These are phyloP conservation scores for Vaccinium darrowii DNA, from an alignment of 148 eudicot genomes.

Conservation along the genomic window DNA sequence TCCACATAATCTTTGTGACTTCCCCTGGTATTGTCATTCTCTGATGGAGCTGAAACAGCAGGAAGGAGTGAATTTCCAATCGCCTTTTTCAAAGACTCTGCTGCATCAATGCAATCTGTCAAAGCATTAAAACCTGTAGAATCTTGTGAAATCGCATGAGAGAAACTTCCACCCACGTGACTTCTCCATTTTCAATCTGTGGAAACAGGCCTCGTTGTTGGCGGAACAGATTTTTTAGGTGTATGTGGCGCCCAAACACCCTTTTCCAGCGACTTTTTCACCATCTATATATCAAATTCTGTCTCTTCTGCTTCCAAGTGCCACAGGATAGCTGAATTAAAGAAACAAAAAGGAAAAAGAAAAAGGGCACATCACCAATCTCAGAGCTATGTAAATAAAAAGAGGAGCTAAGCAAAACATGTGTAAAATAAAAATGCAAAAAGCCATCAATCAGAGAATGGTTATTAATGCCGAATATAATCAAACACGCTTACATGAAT, in stretches of 20 bases:
- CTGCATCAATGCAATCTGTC: neutral
- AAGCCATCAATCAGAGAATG: neutral
- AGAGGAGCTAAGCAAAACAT: neutral
- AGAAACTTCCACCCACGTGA: neutral
- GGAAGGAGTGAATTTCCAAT: neutral
- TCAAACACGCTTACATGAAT: neutral
- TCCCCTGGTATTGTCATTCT: conserved; percentile 12
- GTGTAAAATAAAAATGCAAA: neutral
- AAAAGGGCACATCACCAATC: neutral
- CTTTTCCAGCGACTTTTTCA: neutral
- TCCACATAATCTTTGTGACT: conserved; percentile 16
- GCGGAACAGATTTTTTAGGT: conserved; percentile 10
- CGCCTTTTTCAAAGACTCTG: neutral
- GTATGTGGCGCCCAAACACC: conserved; percentile 16
- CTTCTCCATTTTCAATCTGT: neutral
- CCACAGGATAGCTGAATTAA: neutral
- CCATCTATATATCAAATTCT: neutral
- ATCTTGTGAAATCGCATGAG: neutral
- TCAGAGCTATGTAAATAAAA: neutral
- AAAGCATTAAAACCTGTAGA: neutral
- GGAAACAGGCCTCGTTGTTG: neutral
- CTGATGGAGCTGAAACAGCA: conserved; percentile 14
- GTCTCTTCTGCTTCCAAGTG: neutral
- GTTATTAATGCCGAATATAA: neutral
- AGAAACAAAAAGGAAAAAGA: neutral